Base-by-base conservation (phyloP, 768 basidiomycete genomes). In the Chalciporus pseudorubinellus region DNA sequence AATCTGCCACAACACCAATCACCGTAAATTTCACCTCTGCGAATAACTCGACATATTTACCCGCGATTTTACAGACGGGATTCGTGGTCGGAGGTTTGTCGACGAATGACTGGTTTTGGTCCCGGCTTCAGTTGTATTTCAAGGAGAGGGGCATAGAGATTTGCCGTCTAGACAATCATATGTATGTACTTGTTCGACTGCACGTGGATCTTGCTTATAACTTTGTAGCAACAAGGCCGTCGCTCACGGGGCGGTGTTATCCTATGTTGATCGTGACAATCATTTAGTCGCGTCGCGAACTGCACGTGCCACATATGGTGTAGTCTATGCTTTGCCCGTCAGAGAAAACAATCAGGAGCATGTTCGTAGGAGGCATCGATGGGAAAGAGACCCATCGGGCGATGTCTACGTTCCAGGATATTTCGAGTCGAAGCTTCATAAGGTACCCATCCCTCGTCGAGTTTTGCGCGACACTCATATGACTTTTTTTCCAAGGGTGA, bases 1-100 rank as follows among this genome's bases (percentile, higher is more conserved):
- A 47, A 29, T 43, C 8, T 29, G 26, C 42, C 0, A 47, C n/a
- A 5, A 33, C 10, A 3, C 39, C 29, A 2, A 53, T 59, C 4
- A 46, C 50, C 0, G 57, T 59, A 11, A 0, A 52, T 18, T 20
- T 42, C n/a, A 12, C 31, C 0, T 38, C 11, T 22, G 6, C 11
- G 22, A 34, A 14, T 33, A 18, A 7, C 4, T 6, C 14, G 11
- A 16, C 13, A 1, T 8, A 28, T 21, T n/a, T 38, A 7, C 41
- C 20, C 4, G 9, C 36, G 9, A n/a, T 28, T 39, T 21, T 18
- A 74, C 29, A 42, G 41, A 16, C 20, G 42, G 42, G n/a, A 16
- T 44, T 44, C 43, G 72, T 84, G 6, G 74, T 80, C 2, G 79
- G 80, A 18, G 79, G 77, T 0, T 80, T 79, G 51, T 72, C 74